Conservation (phyloP, 129 eudicot species). For the Kitagawia praeruptora region DNA sequence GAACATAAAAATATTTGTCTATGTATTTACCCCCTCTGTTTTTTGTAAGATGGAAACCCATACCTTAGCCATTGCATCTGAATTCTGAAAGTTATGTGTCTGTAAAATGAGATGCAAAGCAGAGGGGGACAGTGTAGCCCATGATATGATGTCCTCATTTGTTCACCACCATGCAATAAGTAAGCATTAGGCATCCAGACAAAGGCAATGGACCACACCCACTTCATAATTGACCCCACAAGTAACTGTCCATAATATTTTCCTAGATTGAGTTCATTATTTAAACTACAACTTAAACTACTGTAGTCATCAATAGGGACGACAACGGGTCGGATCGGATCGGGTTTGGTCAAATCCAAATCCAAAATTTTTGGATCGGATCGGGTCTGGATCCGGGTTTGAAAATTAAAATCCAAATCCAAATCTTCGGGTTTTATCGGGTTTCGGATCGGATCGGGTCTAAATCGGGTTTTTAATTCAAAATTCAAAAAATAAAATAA, state of each 20-base stretch:
- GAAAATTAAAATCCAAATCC: too few species aligned
- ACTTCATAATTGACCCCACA: constrained; percentile 7
- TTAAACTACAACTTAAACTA: constrained; percentile 13
- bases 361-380: too few species aligned
- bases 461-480: too few species aligned
- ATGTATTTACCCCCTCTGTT: neutral
- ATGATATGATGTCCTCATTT: constrained; percentile 10
- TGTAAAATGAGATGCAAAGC: constrained; percentile 9
- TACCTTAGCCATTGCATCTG: constrained; percentile 11
- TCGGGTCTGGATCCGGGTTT: too few species aligned
- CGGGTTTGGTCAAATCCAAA: too few species aligned
- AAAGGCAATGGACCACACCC: constrained; percentile 8
- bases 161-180: neutral
- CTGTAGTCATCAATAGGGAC: too few species aligned
- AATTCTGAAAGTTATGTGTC: neutral
- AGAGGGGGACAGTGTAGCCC: constrained; percentile 7
- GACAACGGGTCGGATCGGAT: too few species aligned
- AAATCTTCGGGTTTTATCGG: too few species aligned
- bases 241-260: constrained; percentile 3
- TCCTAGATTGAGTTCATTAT: constrained; percentile 9
- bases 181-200: constrained; percentile 14
- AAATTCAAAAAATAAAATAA: too few species aligned
- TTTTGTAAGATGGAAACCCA: constrained; percentile 16
- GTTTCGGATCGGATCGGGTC: too few species aligned
- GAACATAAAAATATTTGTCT: neutral